phyloP scores from a whole-genome alignment of 179 eudicot genomes.

The Beta corolliflora region DNA sequence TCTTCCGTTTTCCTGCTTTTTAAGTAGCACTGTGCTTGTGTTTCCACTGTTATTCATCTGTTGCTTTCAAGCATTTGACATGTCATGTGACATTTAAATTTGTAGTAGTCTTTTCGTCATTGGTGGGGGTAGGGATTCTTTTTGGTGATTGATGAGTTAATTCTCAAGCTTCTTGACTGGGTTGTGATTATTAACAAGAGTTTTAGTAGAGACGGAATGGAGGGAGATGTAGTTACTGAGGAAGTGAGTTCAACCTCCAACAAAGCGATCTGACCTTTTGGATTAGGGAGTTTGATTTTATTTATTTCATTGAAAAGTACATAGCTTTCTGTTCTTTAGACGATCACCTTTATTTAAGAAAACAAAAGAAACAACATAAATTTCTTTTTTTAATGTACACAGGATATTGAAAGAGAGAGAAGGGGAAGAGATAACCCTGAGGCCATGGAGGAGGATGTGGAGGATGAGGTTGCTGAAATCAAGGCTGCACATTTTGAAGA shows the following conservation, averaged over 20 bases:
- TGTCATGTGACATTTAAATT: background rate
- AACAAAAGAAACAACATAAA: background rate
- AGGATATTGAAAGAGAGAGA: conserved; percentile 40
- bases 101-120: background rate
- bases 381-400: conserved; percentile 7
- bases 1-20: background rate
- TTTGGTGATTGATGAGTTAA: background rate
- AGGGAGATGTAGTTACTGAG: background rate
- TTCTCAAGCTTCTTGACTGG: background rate
- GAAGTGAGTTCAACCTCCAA: background rate
- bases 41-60: background rate
- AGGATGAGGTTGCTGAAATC: conserved; percentile 35
- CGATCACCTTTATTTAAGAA: background rate
- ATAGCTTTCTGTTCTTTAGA: background rate
- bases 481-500: conserved; percentile 41
- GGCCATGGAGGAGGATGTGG: conserved; percentile 36
- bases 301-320: background rate
- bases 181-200: background rate
- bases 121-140: background rate
- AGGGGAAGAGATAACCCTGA: conserved; percentile 37
- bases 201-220: background rate
- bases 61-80: background rate
- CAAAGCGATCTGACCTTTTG: background rate
- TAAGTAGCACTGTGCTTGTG: background rate
- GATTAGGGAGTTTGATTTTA: background rate